These are phyloP conservation scores for Candolleomyces eurysporus DNA, from an alignment of 768 basidiomycete genomes.

Conservation along the genomic window DNA sequence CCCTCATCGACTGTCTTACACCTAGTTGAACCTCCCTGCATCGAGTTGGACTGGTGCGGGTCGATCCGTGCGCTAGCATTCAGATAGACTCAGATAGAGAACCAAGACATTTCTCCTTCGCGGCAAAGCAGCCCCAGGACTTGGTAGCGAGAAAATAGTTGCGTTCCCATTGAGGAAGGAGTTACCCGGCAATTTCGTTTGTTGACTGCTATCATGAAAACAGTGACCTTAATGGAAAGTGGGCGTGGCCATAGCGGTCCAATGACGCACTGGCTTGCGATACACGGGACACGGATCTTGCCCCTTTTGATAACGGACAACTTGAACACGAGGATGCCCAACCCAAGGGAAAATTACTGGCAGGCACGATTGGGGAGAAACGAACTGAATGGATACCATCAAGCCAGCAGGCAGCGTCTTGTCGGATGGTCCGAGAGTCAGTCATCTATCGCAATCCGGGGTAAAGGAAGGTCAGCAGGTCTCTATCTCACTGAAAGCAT, in stretches of 20 bases:
- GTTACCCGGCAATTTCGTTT: constrained; percentile 5
- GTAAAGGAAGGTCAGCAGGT: constrained; percentile 1
- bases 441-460: constrained; percentile 5
- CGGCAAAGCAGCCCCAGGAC: constrained; percentile 21
- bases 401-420: constrained; percentile 1
- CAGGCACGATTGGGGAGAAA: constrained; percentile 5
- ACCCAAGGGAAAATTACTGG: constrained; percentile 3
- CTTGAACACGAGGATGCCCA: constrained; percentile 6
- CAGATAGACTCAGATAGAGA: constrained; percentile 28
- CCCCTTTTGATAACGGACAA: constrained; percentile 7
- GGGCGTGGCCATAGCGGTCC: constrained; percentile 7
- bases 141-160: constrained; percentile 12
- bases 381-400: constrained; percentile 4
- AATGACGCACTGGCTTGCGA: constrained; percentile 11
- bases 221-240: constrained; percentile 7
- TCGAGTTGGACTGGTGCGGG: constrained; percentile 18
- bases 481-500: neutral
- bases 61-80: constrained; percentile 24
- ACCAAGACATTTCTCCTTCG: constrained; percentile 18
- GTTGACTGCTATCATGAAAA: constrained; percentile 8
- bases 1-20: constrained; percentile 6
- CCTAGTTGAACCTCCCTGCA: constrained; percentile 1
- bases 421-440: constrained; percentile 9
- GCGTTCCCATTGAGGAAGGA: constrained; percentile 7
- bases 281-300: constrained; percentile 9